phyloP scores from a whole-genome alignment of 2,329 filamentous ascomycete genomes.

The Paraconiothyrium sp. region DNA sequence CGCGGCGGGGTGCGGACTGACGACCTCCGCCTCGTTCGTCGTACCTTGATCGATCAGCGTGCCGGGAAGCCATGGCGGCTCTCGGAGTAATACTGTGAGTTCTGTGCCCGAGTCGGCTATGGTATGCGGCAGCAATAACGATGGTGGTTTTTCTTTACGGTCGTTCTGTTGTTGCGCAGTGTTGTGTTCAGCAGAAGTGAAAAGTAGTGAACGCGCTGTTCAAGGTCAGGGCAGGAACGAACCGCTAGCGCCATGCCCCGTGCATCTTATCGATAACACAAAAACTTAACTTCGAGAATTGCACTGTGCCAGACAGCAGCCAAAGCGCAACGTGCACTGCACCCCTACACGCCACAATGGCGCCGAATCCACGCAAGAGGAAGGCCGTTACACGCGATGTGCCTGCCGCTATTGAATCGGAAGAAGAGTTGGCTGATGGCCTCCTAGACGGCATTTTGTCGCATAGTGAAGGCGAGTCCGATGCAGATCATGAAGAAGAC shows the following conservation, averaged over 20 bases:
- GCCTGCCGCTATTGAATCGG: constrained; percentile 39
- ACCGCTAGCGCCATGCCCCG: constrained; percentile 6
- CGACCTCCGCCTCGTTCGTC: constrained; percentile 48
- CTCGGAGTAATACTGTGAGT: constrained; percentile 24
- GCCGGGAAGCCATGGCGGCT: constrained; percentile 60
- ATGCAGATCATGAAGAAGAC: constrained; percentile 34
- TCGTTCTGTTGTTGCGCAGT: neutral
- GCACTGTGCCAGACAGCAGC: neutral
- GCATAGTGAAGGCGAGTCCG: constrained; percentile 53
- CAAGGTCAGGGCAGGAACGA: constrained; percentile 1
- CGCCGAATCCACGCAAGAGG: constrained; percentile 61
- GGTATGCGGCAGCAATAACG: neutral
- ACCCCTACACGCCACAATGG: constrained; percentile 32
- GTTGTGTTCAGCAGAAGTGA: neutral
- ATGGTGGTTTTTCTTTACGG: neutral
- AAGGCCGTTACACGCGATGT: constrained; percentile 53
- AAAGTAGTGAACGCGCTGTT: neutral
- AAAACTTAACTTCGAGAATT: neutral
- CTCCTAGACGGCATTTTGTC: constrained; percentile 55
- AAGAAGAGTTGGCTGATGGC: constrained; percentile 50
- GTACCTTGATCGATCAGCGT: constrained; percentile 77
- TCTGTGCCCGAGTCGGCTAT: neutral
- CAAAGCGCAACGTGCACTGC: constrained; percentile 13
- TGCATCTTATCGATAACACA: constrained; percentile 8
- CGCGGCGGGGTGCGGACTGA: constrained; percentile 47